Evolutionary conservation across 73 alveolate genomes (phyloP).

Genomic region (Breviolum minutum): DNA sequence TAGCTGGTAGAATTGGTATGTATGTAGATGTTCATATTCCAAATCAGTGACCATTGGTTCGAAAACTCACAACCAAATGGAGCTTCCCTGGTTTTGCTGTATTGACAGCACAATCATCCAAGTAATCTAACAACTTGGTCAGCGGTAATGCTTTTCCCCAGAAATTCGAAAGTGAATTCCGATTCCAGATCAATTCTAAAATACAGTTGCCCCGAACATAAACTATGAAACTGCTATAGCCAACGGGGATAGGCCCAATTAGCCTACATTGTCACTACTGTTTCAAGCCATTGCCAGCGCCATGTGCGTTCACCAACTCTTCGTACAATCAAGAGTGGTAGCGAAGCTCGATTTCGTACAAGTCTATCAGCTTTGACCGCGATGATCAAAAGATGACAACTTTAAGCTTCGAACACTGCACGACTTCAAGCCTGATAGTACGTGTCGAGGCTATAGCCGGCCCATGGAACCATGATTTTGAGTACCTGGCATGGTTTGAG

Average conservation of each 20-base stretch:
- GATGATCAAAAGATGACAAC: background rate
- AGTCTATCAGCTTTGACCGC: background rate
- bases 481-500: slow-evolving; percentile 24
- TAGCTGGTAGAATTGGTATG: background rate
- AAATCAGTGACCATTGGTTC: no score
- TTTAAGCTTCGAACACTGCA: background rate
- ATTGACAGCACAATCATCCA: background rate
- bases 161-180: background rate
- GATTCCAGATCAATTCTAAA: background rate
- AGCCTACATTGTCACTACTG: no score
- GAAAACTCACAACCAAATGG: no score
- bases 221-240: no score
- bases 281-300: no score
- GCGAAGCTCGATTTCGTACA: background rate
- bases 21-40: no score
- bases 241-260: no score
- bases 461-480: slow-evolving; percentile 29
- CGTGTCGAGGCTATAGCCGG: slow-evolving; percentile 51
- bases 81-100: no score
- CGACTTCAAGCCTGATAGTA: slow-evolving; percentile 44
- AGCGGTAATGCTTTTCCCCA: background rate
- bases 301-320: background rate
- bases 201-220: background rate
- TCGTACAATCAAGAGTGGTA: background rate
- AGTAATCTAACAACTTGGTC: background rate